Conservation (phyloP, 2,329 filamentous ascomycete species). For the Ophiostoma himal-ulmi region DNA sequence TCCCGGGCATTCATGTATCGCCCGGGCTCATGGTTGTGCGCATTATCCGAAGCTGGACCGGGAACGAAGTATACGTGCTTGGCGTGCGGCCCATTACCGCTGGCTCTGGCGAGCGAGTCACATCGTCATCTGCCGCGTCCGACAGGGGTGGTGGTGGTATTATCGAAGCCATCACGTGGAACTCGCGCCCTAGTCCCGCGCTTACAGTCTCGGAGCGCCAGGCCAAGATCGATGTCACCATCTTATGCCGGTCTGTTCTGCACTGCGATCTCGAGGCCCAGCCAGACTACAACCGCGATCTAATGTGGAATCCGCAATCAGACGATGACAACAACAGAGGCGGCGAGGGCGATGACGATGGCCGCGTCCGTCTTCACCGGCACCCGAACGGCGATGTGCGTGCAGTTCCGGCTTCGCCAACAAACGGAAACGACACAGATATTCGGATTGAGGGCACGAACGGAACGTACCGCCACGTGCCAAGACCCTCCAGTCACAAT, state of each 20-base stretch:
- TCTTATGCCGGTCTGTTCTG: not conserved
- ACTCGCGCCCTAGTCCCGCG: not conserved
- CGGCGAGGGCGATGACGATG: not conserved
- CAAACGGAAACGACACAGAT: not conserved
- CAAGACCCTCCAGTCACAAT: not conserved
- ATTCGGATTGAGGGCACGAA: not conserved
- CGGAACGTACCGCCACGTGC: not conserved
- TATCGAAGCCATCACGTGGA: slow-evolving; percentile 17
- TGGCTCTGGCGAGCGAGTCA: not conserved
- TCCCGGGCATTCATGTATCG: not conserved
- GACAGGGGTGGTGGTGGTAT: not conserved
- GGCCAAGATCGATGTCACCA: slow-evolving; percentile 15
- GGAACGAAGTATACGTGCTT: slow-evolving; percentile 4
- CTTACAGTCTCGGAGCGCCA: not conserved
- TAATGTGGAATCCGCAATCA: not conserved
- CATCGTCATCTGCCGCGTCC: not conserved
- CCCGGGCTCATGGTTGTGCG: slow-evolving; percentile 9
- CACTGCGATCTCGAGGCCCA: slow-evolving; percentile 6
- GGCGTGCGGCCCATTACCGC: slow-evolving; percentile 8
- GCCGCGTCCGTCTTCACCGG: not conserved
- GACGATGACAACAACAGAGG: not conserved
- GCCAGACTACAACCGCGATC: not conserved
- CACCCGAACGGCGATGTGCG: not conserved
- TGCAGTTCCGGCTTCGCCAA: not conserved
- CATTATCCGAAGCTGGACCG: slow-evolving; percentile 1